phyloP scores from a whole-genome alignment of 495 filamentous ascomycete species.

The Penicillium canescens region DNA sequence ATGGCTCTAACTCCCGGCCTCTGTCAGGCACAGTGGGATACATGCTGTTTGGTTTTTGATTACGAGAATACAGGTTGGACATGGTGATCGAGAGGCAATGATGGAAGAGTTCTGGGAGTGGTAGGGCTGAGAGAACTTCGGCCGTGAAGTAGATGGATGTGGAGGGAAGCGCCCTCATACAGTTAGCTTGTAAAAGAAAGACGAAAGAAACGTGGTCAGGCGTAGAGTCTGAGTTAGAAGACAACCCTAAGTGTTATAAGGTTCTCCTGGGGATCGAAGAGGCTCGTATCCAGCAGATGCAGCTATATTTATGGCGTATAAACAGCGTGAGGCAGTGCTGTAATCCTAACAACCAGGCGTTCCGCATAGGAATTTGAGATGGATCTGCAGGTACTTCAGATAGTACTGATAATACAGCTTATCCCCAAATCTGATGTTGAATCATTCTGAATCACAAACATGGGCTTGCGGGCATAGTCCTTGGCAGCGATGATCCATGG shows the following conservation, averaged over 20 bases:
- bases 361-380: constrained; percentile 14
- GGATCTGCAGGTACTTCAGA: constrained; percentile 18
- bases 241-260: constrained; percentile 3
- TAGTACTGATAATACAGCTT: constrained; percentile 2
- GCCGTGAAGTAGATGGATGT: not conserved
- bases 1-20: not conserved
- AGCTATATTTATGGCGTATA: constrained; percentile 1
- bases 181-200: not conserved
- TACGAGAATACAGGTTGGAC: constrained; percentile 4
- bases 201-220: not conserved
- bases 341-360: constrained; percentile 13
- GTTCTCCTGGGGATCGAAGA: not conserved
- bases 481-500: not conserved
- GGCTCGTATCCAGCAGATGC: not conserved
- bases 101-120: no score
- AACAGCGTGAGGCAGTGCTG: constrained; percentile 24
- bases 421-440: not conserved
- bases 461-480: not conserved
- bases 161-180: not conserved
- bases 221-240: not conserved
- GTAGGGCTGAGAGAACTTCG: no score
- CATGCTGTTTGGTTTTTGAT: not conserved
- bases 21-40: constrained; percentile 7
- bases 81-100: not conserved
- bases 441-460: constrained; percentile 2